Base-by-base conservation (phyloP, 2,329 filamentous ascomycete genomes). In the Nigrograna mackinnonii region DNA sequence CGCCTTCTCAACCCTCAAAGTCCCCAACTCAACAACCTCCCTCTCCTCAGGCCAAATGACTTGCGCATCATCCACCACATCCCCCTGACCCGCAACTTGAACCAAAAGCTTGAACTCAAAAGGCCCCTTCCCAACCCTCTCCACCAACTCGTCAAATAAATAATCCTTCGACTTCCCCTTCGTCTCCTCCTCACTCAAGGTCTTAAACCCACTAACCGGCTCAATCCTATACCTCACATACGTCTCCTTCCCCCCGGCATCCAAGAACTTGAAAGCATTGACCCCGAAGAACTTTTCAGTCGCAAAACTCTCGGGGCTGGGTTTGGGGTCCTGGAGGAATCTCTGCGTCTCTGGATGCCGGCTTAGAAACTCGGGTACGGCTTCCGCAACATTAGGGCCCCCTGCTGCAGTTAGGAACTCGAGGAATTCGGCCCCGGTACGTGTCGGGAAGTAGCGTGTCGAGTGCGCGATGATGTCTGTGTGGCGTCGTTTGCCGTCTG, bases 381-480 rank as follows among this genome's bases (percentile, higher is more conserved):
- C 57, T 5, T 50, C 47, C 4, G 48, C 56, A 0, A 55, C 57
- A 35, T 59, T 46, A 5, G 68, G 68, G 9, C 62, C 60, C 0
- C 57, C 67, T 7, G 54, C 54, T 0, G 75, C 71, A n/a, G 57
- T 50, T 22, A 82, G 66, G 37, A 82, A 69, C 6, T 69, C 68
- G 1, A 80, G 68, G 35, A 80, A 78, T n/a, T 75, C 76, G 12
- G 71, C 77, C 12, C 78, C 78, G 0, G 75, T 80, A 24, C 71
- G 67, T 0, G 70, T 71, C 0, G 79, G 79, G 60, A 83, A 82
- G 57, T 68, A 73, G 2, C 73, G 68, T 1, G 75, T 77, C 1
- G 72, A 77, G 60, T 83, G 79, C 0, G 70, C 61, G 37, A 83
- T 66, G 50, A 83, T 77, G 54, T 84, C 79, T 2, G 79, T 82